Evolutionary conservation across 768 basidiomycete species (phyloP).

Genomic region (Mycena rebaudengoi): DNA sequence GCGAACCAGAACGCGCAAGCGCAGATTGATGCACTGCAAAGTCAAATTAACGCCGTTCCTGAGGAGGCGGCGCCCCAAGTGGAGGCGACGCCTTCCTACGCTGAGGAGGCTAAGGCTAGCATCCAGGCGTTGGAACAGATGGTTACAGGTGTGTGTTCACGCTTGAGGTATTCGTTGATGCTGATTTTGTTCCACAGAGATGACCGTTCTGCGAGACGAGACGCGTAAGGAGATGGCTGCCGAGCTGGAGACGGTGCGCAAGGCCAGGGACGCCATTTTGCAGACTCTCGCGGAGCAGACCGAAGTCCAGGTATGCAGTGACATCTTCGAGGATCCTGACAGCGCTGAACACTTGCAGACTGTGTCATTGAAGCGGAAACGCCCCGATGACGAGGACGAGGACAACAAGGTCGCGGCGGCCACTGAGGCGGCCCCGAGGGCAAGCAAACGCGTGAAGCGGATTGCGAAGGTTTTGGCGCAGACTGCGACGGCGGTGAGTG

Average conservation of each 20-base stretch:
- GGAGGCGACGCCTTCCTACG: slow-evolving; percentile 16
- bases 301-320: slow-evolving; percentile 43
- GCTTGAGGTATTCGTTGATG: slow-evolving; percentile 1
- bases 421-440: slow-evolving; percentile 21
- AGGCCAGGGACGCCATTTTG: slow-evolving; percentile 49
- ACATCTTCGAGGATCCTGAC: slow-evolving; percentile 18
- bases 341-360: slow-evolving; percentile 35
- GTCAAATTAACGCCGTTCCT: slow-evolving; percentile 29
- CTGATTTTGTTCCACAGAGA: slow-evolving; percentile 49
- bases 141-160: slow-evolving; percentile 53
- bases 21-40: slow-evolving; percentile 49
- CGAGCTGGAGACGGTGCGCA: slow-evolving; percentile 54
- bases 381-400: slow-evolving; percentile 50
- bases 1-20: slow-evolving; percentile 36
- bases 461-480: slow-evolving; percentile 56
- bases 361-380: slow-evolving; percentile 71
- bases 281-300: slow-evolving; percentile 37
- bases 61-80: slow-evolving; percentile 2
- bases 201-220: slow-evolving; percentile 52
- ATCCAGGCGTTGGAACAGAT: slow-evolving; percentile 47
- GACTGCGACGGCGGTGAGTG: slow-evolving; percentile 67
- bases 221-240: slow-evolving; percentile 54
- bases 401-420: slow-evolving; percentile 38
- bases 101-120: slow-evolving; percentile 38
- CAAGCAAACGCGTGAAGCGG: slow-evolving; percentile 57